These are phyloP conservation scores for Penicillium occitanis DNA, from an alignment of 2,329 filamentous ascomycete genomes.

Conservation along the genomic window DNA sequence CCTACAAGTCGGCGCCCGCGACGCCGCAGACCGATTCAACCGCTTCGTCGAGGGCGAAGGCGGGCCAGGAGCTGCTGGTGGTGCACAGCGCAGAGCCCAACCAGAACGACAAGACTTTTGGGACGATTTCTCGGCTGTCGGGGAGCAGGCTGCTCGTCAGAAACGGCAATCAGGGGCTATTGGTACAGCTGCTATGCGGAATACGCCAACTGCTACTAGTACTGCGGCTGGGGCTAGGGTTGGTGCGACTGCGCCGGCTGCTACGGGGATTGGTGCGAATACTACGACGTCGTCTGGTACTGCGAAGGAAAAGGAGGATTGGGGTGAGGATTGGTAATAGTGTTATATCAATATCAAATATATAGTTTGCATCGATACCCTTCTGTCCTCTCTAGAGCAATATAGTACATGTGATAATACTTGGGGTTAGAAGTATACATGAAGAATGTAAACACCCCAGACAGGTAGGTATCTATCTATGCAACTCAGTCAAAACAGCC, in stretches of 20 bases:
- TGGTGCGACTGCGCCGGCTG: constrained; percentile 28
- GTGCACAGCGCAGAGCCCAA: constrained; percentile 48
- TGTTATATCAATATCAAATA: constrained; percentile 7
- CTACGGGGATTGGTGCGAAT: constrained; percentile 24
- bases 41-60: constrained; percentile 80
- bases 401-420: not conserved
- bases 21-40: constrained; percentile 75
- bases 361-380: constrained; percentile 11
- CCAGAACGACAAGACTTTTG: constrained; percentile 79
- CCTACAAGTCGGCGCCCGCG: constrained; percentile 66
- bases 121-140: constrained; percentile 75
- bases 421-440: constrained; percentile 8
- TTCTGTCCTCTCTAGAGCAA: not conserved
- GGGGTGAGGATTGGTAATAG: constrained; percentile 21
- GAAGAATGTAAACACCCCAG: not conserved
- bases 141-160: constrained; percentile 24
- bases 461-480: constrained; percentile 32
- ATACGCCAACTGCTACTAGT: constrained; percentile 30
- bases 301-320: constrained; percentile 49
- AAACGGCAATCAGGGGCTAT: constrained; percentile 51
- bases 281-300: constrained; percentile 5
- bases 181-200: constrained; percentile 65
- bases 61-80: constrained; percentile 41
- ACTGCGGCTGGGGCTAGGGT: constrained; percentile 20
- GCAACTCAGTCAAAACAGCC: constrained; percentile 51